A percentile compares a stretch with the other conserved stretches of the same genome.
phyloP scores from a whole-genome alignment of 2,329 filamentous ascomycete genomes.

The Hansfordia pulvinata region DNA sequence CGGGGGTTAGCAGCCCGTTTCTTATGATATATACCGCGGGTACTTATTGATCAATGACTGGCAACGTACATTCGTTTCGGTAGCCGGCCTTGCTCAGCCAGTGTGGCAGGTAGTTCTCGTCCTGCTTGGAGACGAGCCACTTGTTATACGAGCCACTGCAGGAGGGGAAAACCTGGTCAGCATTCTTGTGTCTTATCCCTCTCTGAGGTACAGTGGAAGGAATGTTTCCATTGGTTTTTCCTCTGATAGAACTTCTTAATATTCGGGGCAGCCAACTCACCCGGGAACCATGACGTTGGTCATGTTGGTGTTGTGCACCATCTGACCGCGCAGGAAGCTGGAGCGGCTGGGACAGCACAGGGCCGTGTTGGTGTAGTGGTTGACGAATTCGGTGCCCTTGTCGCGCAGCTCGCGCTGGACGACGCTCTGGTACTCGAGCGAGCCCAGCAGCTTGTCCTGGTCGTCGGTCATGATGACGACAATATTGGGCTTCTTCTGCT shows the following conservation, averaged over 20 bases:
- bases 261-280: slow-evolving; percentile 36
- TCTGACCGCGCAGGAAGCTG: slow-evolving; percentile 41
- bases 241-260: too few species aligned
- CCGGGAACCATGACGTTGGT: slow-evolving; percentile 35
- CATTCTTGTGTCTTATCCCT: too few species aligned
- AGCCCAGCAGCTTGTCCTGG: slow-evolving; percentile 42
- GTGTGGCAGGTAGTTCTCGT: slow-evolving; percentile 39
- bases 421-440: slow-evolving; percentile 37
- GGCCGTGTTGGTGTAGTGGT: slow-evolving; percentile 43
- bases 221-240: too few species aligned
- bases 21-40: too few species aligned
- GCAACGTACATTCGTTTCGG: slow-evolving; percentile 42
- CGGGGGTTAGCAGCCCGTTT: too few species aligned
- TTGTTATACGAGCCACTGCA: slow-evolving; percentile 41
- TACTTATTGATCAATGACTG: too few species aligned
- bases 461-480: slow-evolving; percentile 50
- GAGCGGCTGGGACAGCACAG: slow-evolving; percentile 45
- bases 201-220: too few species aligned
- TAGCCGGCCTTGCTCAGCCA: slow-evolving; percentile 44
- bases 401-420: slow-evolving; percentile 35
- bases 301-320: slow-evolving; percentile 51
- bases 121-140: slow-evolving; percentile 35
- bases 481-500: slow-evolving; percentile 31
- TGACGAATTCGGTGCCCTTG: slow-evolving; percentile 37
- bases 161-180: too few species aligned